phyloP scores from a whole-genome alignment of 2,329 filamentous ascomycete species.

The Clarireedia paspali region DNA sequence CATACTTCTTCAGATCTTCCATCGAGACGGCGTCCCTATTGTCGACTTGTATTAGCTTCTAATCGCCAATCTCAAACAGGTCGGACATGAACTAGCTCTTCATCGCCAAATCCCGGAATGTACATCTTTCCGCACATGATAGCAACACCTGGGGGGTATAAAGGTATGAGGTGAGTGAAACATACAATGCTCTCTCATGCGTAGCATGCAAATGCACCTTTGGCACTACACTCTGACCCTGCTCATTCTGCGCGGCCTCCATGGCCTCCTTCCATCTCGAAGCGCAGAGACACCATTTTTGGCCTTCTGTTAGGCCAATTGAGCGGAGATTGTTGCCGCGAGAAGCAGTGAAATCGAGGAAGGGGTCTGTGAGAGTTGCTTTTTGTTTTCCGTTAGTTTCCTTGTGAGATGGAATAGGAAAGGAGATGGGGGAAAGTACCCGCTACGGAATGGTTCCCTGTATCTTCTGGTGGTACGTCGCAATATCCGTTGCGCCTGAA shows the following conservation, averaged over 20 bases:
- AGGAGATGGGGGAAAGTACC: conserved; percentile 9
- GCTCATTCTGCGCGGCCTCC: conserved; percentile 11
- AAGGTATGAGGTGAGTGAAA: neutral
- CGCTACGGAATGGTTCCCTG: conserved; percentile 53
- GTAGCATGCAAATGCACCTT: conserved; percentile 32
- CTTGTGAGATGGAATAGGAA: too few species aligned
- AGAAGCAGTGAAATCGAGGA: conserved; percentile 52
- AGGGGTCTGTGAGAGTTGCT: conserved; percentile 49
- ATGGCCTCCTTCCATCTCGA: conserved; percentile 50
- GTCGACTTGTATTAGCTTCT: neutral
- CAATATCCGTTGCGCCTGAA: conserved; percentile 57
- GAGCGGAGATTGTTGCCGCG: conserved; percentile 50
- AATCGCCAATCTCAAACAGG: neutral
- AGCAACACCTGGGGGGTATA: too few species aligned
- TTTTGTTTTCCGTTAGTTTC: too few species aligned
- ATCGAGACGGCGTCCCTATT: conserved; percentile 19
- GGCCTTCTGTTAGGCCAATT: conserved; percentile 47
- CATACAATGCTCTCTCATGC: conserved; percentile 29
- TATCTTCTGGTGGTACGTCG: conserved; percentile 42
- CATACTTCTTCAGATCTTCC: conserved; percentile 30
- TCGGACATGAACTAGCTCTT: too few species aligned
- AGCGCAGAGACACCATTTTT: conserved; percentile 57
- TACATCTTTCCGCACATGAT: too few species aligned
- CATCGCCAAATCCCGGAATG: too few species aligned
- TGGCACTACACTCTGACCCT: conserved; percentile 19